Percentiles rank a stretch among this genome's conserved stretches.
Evolutionary conservation across 2,329 filamentous ascomycete genomes (phyloP).

Genomic region (Cladosporium sp.): DNA sequence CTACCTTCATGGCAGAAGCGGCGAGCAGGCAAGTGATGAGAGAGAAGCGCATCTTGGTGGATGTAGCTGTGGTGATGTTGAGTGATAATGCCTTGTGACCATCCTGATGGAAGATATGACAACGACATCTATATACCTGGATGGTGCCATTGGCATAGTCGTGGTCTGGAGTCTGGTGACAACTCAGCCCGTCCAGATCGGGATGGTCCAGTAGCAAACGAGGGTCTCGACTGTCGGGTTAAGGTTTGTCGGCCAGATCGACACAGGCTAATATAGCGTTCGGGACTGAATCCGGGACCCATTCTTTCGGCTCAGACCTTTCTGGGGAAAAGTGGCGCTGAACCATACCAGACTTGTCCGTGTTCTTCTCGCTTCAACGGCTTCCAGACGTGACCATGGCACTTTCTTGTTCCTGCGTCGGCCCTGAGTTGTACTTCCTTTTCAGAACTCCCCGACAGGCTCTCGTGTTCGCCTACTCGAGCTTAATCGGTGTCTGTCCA

Average conservation of each 20-base stretch:
- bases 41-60: conserved; percentile 5
- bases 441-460: not conserved
- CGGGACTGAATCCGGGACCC: not conserved
- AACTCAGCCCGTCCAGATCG: not conserved
- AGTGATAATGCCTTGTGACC: not conserved
- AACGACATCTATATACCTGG: conserved; percentile 7
- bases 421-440: not conserved
- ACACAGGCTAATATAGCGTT: not conserved
- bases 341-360: not conserved
- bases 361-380: not conserved
- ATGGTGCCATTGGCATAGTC: not conserved
- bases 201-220: not conserved
- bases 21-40: conserved; percentile 6
- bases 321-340: conserved; percentile 3
- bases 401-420: conserved; percentile 4
- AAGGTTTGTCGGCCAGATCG: conserved; percentile 10
- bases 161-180: not conserved
- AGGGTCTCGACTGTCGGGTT: conserved; percentile 12
- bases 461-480: not conserved
- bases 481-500: not conserved
- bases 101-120: not conserved
- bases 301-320: not conserved
- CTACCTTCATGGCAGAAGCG: not conserved
- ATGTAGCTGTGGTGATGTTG: not conserved
- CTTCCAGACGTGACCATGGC: conserved; percentile 10